Evolutionary conservation across 2,329 filamentous ascomycete genomes (phyloP).

Genomic region (Conoideocrella luteorostrata): DNA sequence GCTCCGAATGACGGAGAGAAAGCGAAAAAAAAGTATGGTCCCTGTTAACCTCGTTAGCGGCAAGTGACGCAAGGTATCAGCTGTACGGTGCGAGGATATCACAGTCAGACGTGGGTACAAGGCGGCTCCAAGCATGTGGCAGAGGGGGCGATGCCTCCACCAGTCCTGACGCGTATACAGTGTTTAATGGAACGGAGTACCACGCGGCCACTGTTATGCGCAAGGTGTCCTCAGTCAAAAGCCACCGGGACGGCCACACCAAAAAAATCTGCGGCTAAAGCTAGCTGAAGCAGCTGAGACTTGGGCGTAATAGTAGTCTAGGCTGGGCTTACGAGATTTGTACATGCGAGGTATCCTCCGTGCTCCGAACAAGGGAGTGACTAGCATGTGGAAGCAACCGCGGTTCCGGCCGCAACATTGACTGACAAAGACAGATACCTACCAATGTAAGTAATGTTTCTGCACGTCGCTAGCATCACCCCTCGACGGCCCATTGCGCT

Average conservation of each 20-base stretch:
- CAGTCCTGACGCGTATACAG: not conserved
- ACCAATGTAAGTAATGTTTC: not conserved
- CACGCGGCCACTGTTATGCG: not conserved
- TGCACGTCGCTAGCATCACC: not conserved
- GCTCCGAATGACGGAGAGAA: no score
- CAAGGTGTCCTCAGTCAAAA: not conserved
- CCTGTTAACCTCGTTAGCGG: no score
- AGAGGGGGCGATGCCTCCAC: not conserved
- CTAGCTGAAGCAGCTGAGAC: not conserved
- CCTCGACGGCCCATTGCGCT: not conserved
- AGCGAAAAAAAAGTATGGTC: no score
- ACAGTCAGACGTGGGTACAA: not conserved
- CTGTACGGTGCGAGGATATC: not conserved
- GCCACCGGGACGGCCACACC: not conserved
- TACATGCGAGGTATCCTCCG: slow-evolving; percentile 6
- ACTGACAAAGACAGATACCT: no score
- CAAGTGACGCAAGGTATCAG: not conserved
- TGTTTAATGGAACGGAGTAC: not conserved
- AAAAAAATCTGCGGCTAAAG: no score
- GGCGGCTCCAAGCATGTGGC: no score
- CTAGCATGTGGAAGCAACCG: not conserved
- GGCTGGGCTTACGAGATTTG: not conserved
- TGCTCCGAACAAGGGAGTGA: slow-evolving; percentile 1
- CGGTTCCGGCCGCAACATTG: not conserved
- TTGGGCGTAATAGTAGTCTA: not conserved